Base-by-base conservation (phyloP, 2,329 filamentous ascomycete species). In the Claviceps sp. region DNA sequence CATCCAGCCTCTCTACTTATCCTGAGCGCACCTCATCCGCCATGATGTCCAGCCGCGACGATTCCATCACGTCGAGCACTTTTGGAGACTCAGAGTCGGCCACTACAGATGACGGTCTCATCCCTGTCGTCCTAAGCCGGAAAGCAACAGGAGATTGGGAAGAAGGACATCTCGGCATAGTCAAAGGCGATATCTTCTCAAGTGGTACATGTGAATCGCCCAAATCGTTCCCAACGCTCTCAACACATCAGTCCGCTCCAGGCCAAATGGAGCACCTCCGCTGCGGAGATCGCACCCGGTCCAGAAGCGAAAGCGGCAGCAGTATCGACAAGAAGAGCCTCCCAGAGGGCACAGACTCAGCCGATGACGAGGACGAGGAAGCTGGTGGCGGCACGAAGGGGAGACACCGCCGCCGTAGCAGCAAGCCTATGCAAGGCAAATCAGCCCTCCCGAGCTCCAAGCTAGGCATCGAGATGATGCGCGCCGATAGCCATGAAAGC, bases 381-480 rank as follows among this genome's bases (percentile, higher is more conserved):
- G 75, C 94, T 5, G 89, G 22, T 8, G n/a, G 87, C 7, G 74
- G 61, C 1, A 60, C 58, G 2, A 59, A 63, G 26, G 66, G 69
- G 8, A 67, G 66, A 69, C 68, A 85, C 66, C 65, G 71, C 42
- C 72, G 78, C 39, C 72, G 66, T 23, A 62, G 63, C 51, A 68
- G 64, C 59, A 68, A 68, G 50, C 62, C 66, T 9, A 53, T 64
- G 50, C 56, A 61, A 39, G 62, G 69, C 53, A 81, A 82, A 57
- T 68, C 71, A 16, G 73, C 75, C 39, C 75, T 86, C 23, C 84
- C 86, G 13, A 86, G 85, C 50, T 95, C 89, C 0, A 96, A 95
- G 66, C 78, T 97, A 2, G 89, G 89, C 1, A 93, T 89, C 48
- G 91, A 97, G 66, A 96, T 97, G 91, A 91, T 96, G 88, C 82